A percentile compares a stretch with the other conserved stretches of the same genome.
These are phyloP conservation scores for Kluyveromyces dobzhanskii DNA, from an alignment of 805 yeast species.

Conservation along the genomic window DNA sequence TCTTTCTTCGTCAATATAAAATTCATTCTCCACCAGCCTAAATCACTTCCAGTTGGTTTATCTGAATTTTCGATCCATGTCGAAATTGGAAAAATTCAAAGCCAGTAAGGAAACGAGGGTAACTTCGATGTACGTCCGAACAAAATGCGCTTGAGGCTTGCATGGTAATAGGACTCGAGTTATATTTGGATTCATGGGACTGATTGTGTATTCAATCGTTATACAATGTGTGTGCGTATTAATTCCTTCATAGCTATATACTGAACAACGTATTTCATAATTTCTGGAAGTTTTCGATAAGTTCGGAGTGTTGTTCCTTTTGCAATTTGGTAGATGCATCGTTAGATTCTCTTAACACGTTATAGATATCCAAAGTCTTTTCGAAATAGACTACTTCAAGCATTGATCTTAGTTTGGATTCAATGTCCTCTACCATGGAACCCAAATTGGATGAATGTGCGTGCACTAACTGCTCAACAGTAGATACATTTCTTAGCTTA, in stretches of 20 bases:
- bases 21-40: too few relatives aligned
- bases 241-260: neutral
- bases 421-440: constrained; percentile 76
- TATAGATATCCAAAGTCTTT: constrained; percentile 81
- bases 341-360: constrained; percentile 46
- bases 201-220: neutral
- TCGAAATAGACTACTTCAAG: constrained; percentile 93
- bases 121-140: too few relatives aligned
- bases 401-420: constrained; percentile 75
- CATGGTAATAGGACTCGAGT: too few relatives aligned
- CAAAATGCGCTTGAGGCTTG: too few relatives aligned
- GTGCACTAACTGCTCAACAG: constrained; percentile 29
- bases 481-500: constrained; percentile 23
- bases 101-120: too few relatives aligned
- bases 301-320: constrained; percentile 27
- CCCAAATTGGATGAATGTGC: constrained; percentile 87
- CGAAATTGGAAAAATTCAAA: too few relatives aligned
- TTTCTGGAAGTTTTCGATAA: constrained; percentile 30
- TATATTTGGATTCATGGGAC: too few relatives aligned
- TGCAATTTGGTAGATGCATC: constrained; percentile 14
- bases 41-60: too few relatives aligned
- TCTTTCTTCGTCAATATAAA: too few relatives aligned
- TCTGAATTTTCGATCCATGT: too few relatives aligned
- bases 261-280: too few relatives aligned
- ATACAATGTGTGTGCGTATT: neutral